phyloP scores from a whole-genome alignment of 2,329 filamentous ascomycete genomes.

The Fusarium tricinctum region DNA sequence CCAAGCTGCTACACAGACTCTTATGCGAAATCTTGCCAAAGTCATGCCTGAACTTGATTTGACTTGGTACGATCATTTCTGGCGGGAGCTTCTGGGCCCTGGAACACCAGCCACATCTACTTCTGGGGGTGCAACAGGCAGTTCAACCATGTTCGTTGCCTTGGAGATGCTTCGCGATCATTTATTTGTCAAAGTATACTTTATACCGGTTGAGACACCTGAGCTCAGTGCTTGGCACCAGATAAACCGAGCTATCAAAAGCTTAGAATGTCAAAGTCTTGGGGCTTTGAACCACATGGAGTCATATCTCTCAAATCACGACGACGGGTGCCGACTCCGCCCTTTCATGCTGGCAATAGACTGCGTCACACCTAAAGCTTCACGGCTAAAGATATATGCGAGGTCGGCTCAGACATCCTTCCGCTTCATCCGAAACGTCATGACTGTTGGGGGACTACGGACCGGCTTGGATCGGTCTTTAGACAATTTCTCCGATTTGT shows the following conservation, averaged over 20 bases:
- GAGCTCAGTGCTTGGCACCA: not conserved
- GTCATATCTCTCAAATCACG: not conserved
- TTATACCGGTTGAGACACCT: slow-evolving; percentile 5
- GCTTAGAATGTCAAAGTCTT: not conserved
- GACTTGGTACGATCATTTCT: slow-evolving; percentile 13
- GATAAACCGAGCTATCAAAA: slow-evolving; percentile 1
- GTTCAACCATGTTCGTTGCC: slow-evolving; percentile 1
- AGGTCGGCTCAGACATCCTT: slow-evolving; percentile 4
- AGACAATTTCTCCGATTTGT: slow-evolving; percentile 2
- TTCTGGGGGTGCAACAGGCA: not conserved
- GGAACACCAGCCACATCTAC: not conserved
- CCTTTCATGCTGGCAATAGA: slow-evolving; percentile 18
- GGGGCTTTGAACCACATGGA: not conserved
- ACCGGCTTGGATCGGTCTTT: not conserved
- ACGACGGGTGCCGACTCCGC: not conserved
- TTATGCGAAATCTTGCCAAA: not conserved
- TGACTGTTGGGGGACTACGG: slow-evolving; percentile 3
- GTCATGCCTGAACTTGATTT: slow-evolving; percentile 4
- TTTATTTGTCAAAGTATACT: not conserved
- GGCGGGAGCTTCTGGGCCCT: not conserved
- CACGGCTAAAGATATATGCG: slow-evolving; percentile 8
- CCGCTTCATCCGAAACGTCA: not conserved
- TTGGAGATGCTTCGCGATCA: slow-evolving; percentile 1
- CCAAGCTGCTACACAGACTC: not conserved
- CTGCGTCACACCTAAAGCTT: not conserved